These are phyloP conservation scores for Chrysoporthe austroafricana DNA, from an alignment of 2,329 filamentous ascomycete genomes.

Conservation along the genomic window DNA sequence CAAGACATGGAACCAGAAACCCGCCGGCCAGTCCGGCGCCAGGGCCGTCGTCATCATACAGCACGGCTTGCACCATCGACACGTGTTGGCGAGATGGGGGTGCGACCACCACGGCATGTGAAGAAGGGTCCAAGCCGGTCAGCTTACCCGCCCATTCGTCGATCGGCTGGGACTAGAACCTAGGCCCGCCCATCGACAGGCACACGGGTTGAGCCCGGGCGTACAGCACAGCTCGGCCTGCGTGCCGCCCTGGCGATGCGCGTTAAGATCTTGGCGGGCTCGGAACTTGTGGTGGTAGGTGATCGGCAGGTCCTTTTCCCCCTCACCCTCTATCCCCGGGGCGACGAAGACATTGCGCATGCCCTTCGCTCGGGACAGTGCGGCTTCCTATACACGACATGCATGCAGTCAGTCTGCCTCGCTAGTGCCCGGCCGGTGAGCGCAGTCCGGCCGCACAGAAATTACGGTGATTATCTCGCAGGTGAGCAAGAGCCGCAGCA, in stretches of 20 bases:
- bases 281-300: neutral
- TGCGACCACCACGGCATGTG: constrained; percentile 8
- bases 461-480: neutral
- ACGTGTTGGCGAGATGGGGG: constrained; percentile 19
- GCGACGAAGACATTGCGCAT: neutral
- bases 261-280: constrained; percentile 6
- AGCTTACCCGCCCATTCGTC: neutral
- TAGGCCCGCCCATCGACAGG: too few relatives aligned
- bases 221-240: constrained; percentile 2
- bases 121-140: neutral
- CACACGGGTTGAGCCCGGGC: neutral
- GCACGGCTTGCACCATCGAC: constrained; percentile 16
- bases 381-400: neutral
- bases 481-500: neutral
- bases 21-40: constrained; percentile 13
- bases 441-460: neutral
- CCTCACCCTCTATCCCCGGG: neutral
- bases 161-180: neutral
- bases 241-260: neutral
- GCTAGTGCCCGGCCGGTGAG: neutral
- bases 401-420: neutral
- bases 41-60: constrained; percentile 20
- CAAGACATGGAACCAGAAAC: constrained; percentile 5
- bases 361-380: neutral
- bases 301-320: neutral